These are phyloP conservation scores for Pseudocercospora pini-densiflorae DNA, from an alignment of 2,329 filamentous ascomycete species.

Conservation along the genomic window DNA sequence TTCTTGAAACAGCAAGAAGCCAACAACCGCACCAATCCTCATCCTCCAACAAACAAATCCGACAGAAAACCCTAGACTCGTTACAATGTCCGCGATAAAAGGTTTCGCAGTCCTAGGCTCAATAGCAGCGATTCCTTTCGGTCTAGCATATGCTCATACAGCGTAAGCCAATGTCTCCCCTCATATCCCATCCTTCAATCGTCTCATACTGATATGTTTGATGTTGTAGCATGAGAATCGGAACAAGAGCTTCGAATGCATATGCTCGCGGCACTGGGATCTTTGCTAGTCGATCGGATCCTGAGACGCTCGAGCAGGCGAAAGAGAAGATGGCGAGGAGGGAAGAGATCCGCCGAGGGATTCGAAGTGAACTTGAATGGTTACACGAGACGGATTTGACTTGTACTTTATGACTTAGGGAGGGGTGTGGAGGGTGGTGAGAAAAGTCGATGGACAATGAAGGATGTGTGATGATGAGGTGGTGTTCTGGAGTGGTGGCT, in stretches of 20 bases:
- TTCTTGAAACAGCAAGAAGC: slow-evolving; percentile 11
- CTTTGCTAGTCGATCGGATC: slow-evolving; percentile 1
- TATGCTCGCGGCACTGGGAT: slow-evolving; percentile 20
- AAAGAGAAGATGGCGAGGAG: slow-evolving; percentile 14
- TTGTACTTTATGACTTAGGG: slow-evolving; percentile 18
- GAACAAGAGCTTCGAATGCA: slow-evolving; percentile 19
- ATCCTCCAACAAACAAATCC: not conserved
- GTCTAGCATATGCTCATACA: slow-evolving; percentile 13
- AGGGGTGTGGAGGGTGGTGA: not conserved
- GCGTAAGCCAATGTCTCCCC: slow-evolving; percentile 6
- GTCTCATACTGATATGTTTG: not conserved
- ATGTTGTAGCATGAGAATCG: slow-evolving; percentile 12
- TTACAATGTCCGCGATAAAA: slow-evolving; percentile 12
- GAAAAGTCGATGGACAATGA: not conserved
- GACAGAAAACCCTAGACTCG: not conserved
- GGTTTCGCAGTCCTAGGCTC: slow-evolving; percentile 15
- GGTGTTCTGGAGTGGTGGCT: not conserved
- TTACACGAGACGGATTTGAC: slow-evolving; percentile 21
- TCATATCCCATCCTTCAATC: not conserved
- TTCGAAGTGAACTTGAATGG: slow-evolving; percentile 19
- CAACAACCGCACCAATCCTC: not conserved
- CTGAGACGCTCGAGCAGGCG: not conserved
- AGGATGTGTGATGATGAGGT: not conserved
- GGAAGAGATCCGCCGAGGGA: slow-evolving; percentile 14
- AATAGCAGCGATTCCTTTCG: slow-evolving; percentile 12